phyloP scores from a whole-genome alignment of 2,329 filamentous ascomycete species.

The Ophiostoma fasciatum region DNA sequence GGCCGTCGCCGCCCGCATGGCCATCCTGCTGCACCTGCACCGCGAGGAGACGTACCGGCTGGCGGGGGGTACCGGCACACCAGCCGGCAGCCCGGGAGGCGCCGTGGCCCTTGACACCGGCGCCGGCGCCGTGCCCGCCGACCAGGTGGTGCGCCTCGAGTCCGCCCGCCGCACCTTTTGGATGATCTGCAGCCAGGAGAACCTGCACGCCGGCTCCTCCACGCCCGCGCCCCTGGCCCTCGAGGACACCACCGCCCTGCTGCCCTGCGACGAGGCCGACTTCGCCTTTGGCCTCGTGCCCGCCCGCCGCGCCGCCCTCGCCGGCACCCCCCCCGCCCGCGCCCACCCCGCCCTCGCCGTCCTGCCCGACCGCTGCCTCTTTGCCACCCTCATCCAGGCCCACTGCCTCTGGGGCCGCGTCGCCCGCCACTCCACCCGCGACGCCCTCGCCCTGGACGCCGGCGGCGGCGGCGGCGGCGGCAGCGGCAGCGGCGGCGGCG shows the following conservation, averaged over 20 bases:
- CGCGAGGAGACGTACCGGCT: conserved; percentile 38
- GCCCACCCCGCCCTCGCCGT: conserved; percentile 28
- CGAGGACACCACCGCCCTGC: conserved; percentile 36
- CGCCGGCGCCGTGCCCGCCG: conserved; percentile 24
- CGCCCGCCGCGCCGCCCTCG: conserved; percentile 33
- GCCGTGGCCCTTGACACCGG: too few species aligned
- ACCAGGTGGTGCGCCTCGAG: conserved; percentile 34
- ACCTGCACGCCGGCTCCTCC: conserved; percentile 35
- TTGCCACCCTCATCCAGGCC: conserved; percentile 39
- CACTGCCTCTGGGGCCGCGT: conserved; percentile 39
- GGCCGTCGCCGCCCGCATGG: conserved; percentile 40
- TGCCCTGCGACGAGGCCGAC: conserved; percentile 37
- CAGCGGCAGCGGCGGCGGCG: too few species aligned
- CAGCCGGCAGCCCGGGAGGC: too few species aligned
- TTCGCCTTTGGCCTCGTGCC: conserved; percentile 35
- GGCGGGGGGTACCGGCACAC: conserved; percentile 17
- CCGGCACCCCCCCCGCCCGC: conserved; percentile 35
- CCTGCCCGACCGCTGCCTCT: conserved; percentile 35
- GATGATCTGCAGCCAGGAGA: conserved; percentile 45
- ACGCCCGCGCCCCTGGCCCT: conserved; percentile 35
- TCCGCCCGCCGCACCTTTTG: conserved; percentile 41
- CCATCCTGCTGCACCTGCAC: conserved; percentile 36
- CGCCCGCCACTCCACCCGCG: conserved; percentile 25
- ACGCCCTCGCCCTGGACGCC: conserved; percentile 18
- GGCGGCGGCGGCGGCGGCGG: too few species aligned